phyloP scores from a whole-genome alignment of 139 green algal species.

The Astrephomene gubernaculifera region DNA sequence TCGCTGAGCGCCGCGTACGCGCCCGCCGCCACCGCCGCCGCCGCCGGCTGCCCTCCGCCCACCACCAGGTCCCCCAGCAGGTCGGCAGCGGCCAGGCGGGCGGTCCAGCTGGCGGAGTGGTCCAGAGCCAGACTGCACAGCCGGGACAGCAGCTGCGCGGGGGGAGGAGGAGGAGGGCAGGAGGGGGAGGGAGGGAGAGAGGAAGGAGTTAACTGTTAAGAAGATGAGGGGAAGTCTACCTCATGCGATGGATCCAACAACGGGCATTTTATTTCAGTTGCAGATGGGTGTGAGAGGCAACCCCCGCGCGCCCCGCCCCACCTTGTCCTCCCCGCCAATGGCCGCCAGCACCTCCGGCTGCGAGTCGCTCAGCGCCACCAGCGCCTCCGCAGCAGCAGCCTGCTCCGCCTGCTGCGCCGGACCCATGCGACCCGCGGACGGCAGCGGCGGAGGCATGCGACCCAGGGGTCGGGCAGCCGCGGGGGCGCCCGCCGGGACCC shows the following conservation, averaged over 20 bases:
- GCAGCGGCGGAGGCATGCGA: no score
- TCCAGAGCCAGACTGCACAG: slow-evolving; percentile 10
- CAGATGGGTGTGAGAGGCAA: no score
- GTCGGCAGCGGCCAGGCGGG: slow-evolving; percentile 25
- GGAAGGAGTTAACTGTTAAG: no score
- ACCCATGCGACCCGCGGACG: slow-evolving; percentile 7
- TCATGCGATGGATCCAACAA: no score
- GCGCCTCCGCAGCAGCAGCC: slow-evolving; percentile 32
- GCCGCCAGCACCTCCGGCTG: slow-evolving; percentile 17
- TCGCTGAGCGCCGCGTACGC: slow-evolving; percentile 29
- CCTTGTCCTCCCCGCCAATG: slow-evolving; percentile 5
- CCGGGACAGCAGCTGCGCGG: not conserved
- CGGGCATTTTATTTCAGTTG: no score
- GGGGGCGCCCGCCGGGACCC: no score
- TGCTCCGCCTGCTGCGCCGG: slow-evolving; percentile 57
- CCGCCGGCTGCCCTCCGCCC: slow-evolving; percentile 4
- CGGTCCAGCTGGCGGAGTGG: slow-evolving; percentile 25
- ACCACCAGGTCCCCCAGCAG: slow-evolving; percentile 42
- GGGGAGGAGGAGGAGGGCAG: not conserved
- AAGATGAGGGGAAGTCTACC: no score
- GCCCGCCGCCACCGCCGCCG: slow-evolving; percentile 26
- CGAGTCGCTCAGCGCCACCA: not conserved
- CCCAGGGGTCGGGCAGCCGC: no score
- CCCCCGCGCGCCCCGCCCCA: not conserved
- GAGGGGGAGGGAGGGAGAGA: not conserved